phyloP scores from a whole-genome alignment of 192 early-diverging fungal species.

The Coemansia sp. region DNA sequence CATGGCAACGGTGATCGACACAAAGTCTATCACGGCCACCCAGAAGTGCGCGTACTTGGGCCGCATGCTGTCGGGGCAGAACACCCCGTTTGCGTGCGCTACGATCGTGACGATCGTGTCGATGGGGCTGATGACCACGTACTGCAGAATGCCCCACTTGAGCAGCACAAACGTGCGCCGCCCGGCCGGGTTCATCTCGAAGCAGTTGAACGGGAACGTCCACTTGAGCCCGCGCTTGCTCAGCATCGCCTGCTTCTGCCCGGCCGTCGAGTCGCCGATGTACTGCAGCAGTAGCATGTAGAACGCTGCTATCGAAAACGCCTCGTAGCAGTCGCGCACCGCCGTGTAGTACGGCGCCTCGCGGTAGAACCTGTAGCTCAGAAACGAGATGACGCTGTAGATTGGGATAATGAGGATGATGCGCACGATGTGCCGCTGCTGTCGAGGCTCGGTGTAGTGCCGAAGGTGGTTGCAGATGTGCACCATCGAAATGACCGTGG shows the following conservation, averaged over 20 bases:
- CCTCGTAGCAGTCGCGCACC: conserved; percentile 74
- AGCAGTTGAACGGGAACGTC: conserved; percentile 66
- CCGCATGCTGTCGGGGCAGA: conserved; percentile 62
- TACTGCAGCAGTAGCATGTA: conserved; percentile 69
- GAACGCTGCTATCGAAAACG: conserved; percentile 72
- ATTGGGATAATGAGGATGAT: conserved; percentile 74
- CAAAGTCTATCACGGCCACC: conserved; percentile 62
- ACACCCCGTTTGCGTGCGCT: conserved; percentile 60
- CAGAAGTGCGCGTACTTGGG: conserved; percentile 68
- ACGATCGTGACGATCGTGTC: conserved; percentile 64
- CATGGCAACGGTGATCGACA: conserved; percentile 66
- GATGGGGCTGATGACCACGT: conserved; percentile 63
- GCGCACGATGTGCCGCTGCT: conserved; percentile 77
- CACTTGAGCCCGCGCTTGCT: conserved; percentile 53
- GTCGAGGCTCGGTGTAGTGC: conserved; percentile 62
- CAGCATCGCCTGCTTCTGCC: conserved; percentile 51
- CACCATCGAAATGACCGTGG: conserved; percentile 54
- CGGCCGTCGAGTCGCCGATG: conserved; percentile 57
- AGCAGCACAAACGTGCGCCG: conserved; percentile 58
- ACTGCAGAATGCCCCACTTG: conserved; percentile 72
- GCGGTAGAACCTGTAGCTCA: conserved; percentile 70
- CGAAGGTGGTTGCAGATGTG: conserved; percentile 58
- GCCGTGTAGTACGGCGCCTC: conserved; percentile 68
- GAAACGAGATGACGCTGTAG: conserved; percentile 67
- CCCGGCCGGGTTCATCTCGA: conserved; percentile 58